Base-by-base conservation (phyloP, 1,284 basidiomycete species). In the Pulveroboletus sp. region DNA sequence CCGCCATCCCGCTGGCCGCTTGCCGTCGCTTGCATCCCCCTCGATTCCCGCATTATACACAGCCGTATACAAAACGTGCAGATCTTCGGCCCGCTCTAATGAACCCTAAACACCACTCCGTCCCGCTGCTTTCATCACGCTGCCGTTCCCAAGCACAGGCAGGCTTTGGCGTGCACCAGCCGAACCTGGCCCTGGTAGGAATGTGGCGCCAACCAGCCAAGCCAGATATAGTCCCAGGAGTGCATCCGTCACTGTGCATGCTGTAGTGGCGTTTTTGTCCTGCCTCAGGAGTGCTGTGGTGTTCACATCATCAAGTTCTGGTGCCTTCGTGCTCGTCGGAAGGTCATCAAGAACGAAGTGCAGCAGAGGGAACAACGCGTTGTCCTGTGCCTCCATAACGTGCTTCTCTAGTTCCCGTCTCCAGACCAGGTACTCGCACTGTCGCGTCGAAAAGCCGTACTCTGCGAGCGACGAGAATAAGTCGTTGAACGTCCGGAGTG, bases 331-430 rank as follows among this genome's bases (percentile, higher is more conserved):
- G 69, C 89, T 93, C 24, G 95, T 97, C 5, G 97, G 97, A 42
- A 99, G 78, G 73, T 99, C 97, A 71, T 98, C 96, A 21, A 99
- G 78, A 21, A 98, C 97, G 67, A 98, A 98, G 75, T 99, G 95
- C 26, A 99, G 81, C 13, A 99, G 78, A 4, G 97, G 97, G 83
- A 98, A 99, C 43, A 99, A 80, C 3, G 97, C 97, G 64, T 99
- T 99, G 74, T 98, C 95, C 75, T 95, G 89, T 21, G 83, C 83
- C 61, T 93, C 87, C 78, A 98, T 86, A 48, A 98, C 95, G 71
- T 98, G 95, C 66, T 92, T 89, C 74, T 99, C 97, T 56, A 99
- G 84, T 70, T 86, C 86, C 32, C 89, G 83, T 47, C 97, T 82
- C 97, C 97, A 99, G 6, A 87, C 78, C 50, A 98, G 75, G 76